phyloP scores from a whole-genome alignment of 306 rosid genomes.

The Glycine soja region DNA sequence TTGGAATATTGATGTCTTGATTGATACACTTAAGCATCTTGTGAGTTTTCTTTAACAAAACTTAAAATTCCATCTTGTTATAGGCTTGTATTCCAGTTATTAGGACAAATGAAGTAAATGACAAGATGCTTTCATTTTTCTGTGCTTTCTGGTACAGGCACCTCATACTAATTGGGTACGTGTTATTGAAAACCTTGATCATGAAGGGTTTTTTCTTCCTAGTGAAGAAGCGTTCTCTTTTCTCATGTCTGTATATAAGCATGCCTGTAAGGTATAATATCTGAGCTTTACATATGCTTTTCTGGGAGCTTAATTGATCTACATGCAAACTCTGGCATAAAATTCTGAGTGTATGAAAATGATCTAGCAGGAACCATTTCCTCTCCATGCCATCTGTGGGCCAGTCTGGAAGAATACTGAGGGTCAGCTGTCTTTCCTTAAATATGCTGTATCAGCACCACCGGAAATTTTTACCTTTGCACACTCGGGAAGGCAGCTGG shows the following conservation, averaged over 20 bases:
- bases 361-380: constrained; percentile 83
- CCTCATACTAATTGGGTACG: constrained; percentile 80
- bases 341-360: constrained; percentile 45
- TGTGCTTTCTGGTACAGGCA: constrained; percentile 68
- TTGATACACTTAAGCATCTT: constrained; percentile 79
- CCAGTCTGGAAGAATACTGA: constrained; percentile 95
- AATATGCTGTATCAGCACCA: constrained; percentile 81
- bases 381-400: constrained; percentile 92
- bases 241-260: constrained; percentile 81
- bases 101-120: constrained; percentile 17
- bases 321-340: neutral
- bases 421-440: constrained; percentile 95
- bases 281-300: constrained; percentile 31
- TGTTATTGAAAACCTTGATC: constrained; percentile 89
- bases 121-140: constrained; percentile 19
- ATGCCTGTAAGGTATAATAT: constrained; percentile 75
- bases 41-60: constrained; percentile 56
- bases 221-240: constrained; percentile 88
- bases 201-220: constrained; percentile 94
- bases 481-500: constrained; percentile 86
- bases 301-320: constrained; percentile 27
- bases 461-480: constrained; percentile 86
- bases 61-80: neutral
- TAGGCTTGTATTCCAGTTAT: constrained; percentile 19
- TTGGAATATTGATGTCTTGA: constrained; percentile 95